Conservation (phyloP, 2,329 filamentous ascomycete species). For the Ophiocordyceps camponoti-floridani region DNA sequence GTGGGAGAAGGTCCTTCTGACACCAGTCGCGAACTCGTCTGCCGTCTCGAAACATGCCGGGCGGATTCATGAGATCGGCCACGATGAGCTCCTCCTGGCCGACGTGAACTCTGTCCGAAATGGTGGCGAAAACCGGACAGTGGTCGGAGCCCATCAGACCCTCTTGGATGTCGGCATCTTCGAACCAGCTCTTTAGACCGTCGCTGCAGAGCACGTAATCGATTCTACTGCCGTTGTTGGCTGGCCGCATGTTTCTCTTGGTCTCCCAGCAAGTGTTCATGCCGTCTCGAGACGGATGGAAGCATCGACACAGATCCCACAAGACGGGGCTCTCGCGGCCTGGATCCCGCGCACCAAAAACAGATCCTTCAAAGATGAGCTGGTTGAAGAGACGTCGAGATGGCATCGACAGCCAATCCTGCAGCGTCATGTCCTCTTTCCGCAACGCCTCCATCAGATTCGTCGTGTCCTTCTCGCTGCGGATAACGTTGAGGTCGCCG, state of each 20-base stretch:
- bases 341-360: slow-evolving; percentile 48
- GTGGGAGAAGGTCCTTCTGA: slow-evolving; percentile 46
- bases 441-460: slow-evolving; percentile 52
- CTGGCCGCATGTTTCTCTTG: slow-evolving; percentile 85
- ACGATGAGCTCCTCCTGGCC: slow-evolving; percentile 33
- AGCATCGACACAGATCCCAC: slow-evolving; percentile 69
- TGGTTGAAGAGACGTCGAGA: slow-evolving; percentile 71
- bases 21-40: slow-evolving; percentile 48
- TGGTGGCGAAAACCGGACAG: slow-evolving; percentile 71
- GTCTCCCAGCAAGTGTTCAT: slow-evolving; percentile 99
- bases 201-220: slow-evolving; percentile 82
- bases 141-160: slow-evolving; percentile 91
- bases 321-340: slow-evolving; percentile 54
- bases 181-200: slow-evolving; percentile 65
- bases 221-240: slow-evolving; percentile 82
- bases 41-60: slow-evolving; percentile 52
- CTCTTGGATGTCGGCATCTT: slow-evolving; percentile 73
- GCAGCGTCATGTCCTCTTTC: slow-evolving; percentile 48
- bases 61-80: slow-evolving; percentile 61
- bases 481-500: slow-evolving; percentile 73
- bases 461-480: slow-evolving; percentile 57
- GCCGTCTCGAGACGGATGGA: slow-evolving; percentile 59
- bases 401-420: slow-evolving; percentile 56
- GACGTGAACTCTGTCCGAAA: slow-evolving; percentile 43
- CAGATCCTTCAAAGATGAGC: slow-evolving; percentile 55